A percentile compares a stretch with the other conserved stretches of the same genome.
Conservation (phyloP, 768 basidiomycete species). For the Mycena rosella region DNA sequence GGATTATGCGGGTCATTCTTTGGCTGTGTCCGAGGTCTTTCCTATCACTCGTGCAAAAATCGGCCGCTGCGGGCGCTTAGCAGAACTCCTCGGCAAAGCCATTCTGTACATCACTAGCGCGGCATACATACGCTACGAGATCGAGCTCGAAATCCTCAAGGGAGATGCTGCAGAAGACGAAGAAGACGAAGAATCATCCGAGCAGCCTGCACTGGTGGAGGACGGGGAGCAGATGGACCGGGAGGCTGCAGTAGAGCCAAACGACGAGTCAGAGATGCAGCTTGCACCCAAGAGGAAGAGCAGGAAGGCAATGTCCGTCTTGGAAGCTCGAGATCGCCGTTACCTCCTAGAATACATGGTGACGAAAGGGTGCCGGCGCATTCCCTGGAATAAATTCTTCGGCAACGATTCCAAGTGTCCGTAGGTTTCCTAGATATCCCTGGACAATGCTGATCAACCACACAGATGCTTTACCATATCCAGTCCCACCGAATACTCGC, state of each 20-base stretch:
- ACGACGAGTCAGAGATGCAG: background rate
- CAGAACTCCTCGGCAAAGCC: slow-evolving; percentile 10
- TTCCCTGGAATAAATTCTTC: slow-evolving; percentile 23
- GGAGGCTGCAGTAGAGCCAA: slow-evolving; percentile 2
- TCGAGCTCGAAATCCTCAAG: slow-evolving; percentile 18
- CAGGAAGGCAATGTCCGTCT: background rate
- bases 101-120: slow-evolving; percentile 11
- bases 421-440: background rate
- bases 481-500: background rate
- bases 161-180: no score
- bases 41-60: slow-evolving; percentile 13
- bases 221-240: slow-evolving; percentile 27
- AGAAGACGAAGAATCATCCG: background rate
- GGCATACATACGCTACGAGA: slow-evolving; percentile 13
- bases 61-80: slow-evolving; percentile 1
- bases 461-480: background rate
- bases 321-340: slow-evolving; percentile 5
- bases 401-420: slow-evolving; percentile 10
- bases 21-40: slow-evolving; percentile 13
- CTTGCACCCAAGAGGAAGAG: slow-evolving; percentile 5
- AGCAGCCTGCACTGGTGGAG: background rate
- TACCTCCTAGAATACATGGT: slow-evolving; percentile 18
- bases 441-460: background rate
- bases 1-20: slow-evolving; percentile 2
- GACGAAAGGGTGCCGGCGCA: slow-evolving; percentile 10